Evolutionary conservation across 352 stramenopile species (phyloP).

Genomic region (Globisporangium perplexum): DNA sequence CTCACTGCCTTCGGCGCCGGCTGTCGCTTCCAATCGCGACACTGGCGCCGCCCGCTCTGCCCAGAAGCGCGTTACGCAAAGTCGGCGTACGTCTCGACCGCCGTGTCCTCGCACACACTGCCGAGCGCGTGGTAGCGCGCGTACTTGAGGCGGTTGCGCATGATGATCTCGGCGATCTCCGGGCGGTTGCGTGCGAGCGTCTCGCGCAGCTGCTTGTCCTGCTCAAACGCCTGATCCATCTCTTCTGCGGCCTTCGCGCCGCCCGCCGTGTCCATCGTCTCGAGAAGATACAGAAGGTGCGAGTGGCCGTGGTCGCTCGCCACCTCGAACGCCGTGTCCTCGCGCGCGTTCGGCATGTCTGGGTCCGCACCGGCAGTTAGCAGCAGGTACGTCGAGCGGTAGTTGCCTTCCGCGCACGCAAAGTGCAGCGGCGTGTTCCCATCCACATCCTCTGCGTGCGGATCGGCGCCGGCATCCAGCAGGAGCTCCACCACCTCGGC

Average conservation of each 20-base stretch:
- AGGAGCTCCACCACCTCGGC: slow-evolving; percentile 63
- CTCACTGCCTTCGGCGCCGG: neutral
- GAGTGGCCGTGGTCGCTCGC: slow-evolving; percentile 55
- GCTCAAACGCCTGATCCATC: slow-evolving; percentile 55
- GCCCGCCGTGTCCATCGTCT: slow-evolving; percentile 67
- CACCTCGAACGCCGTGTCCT: slow-evolving; percentile 79
- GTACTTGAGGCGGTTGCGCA: slow-evolving; percentile 80
- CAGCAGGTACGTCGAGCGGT: slow-evolving; percentile 71
- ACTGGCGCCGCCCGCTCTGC: neutral
- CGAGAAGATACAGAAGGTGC: slow-evolving; percentile 72
- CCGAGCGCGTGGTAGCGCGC: slow-evolving; percentile 54
- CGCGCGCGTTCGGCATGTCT: slow-evolving; percentile 78
- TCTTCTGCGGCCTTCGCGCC: slow-evolving; percentile 45
- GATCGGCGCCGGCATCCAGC: slow-evolving; percentile 66
- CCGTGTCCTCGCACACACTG: slow-evolving; percentile 47
- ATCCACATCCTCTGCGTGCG: slow-evolving; percentile 66
- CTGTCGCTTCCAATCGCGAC: slow-evolving; percentile 5
- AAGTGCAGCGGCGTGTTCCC: slow-evolving; percentile 84
- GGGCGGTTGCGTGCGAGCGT: slow-evolving; percentile 55
- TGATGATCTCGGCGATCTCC: slow-evolving; percentile 63
- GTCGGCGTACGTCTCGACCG: slow-evolving; percentile 41
- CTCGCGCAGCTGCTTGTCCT: slow-evolving; percentile 59
- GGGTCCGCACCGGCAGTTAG: slow-evolving; percentile 78
- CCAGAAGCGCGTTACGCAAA: slow-evolving; percentile 2
- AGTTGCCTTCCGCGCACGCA: slow-evolving; percentile 64